Conservation (phyloP, 257 asterid genomes). For the Capsicum pubescens region DNA sequence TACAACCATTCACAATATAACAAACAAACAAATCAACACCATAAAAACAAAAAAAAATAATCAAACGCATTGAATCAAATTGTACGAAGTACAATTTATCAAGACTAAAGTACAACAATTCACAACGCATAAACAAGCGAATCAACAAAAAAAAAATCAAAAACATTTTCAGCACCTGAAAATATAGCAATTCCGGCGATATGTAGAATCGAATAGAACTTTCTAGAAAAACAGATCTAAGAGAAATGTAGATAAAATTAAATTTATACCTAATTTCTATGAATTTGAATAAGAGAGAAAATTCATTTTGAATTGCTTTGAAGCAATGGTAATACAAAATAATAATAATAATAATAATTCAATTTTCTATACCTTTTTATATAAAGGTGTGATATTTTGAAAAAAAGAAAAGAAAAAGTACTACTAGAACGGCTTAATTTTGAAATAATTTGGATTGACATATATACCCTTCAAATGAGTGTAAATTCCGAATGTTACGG, state of each 20-base stretch:
- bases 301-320: slow-evolving; percentile 29
- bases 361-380: not conserved
- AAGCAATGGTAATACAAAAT: slow-evolving; percentile 9
- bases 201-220: not conserved
- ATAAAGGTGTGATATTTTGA: slow-evolving; percentile 20
- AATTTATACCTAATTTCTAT: not conserved
- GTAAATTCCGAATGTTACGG: not conserved
- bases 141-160: not conserved
- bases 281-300: not conserved
- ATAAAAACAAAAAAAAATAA: not conserved
- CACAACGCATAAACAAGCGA: not conserved
- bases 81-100: not conserved
- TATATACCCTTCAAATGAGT: not conserved
- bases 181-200: not conserved
- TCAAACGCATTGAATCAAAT: not conserved
- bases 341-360: too few species aligned
- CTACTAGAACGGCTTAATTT: slow-evolving; percentile 22
- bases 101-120: not conserved
- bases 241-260: slow-evolving; percentile 26
- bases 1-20: not conserved
- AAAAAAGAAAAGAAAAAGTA: not conserved
- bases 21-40: not conserved
- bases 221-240: slow-evolving; percentile 34
- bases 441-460: not conserved
- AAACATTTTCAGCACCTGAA: slow-evolving; percentile 12